phyloP scores from a whole-genome alignment of 1,139 yeast genomes.

The Taiozyma sp. region DNA sequence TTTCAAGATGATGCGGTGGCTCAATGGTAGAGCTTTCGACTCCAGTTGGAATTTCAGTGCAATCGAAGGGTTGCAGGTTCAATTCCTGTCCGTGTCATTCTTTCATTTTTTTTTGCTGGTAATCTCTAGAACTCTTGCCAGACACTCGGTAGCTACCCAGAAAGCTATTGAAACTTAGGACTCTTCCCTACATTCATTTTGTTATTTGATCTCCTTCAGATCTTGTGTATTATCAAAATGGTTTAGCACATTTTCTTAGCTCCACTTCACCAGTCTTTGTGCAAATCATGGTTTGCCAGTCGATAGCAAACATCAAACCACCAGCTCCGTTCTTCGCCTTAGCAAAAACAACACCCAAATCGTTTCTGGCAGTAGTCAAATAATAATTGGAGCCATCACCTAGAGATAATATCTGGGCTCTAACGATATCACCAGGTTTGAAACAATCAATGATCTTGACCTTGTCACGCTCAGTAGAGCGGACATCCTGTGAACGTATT shows the following conservation, averaged over 20 bases:
- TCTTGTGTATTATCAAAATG: slow-evolving; percentile 36
- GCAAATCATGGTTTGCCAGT: slow-evolving; percentile 94
- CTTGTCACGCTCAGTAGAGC: slow-evolving; percentile 87
- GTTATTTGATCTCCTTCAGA: too few species aligned
- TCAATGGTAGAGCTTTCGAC: slow-evolving; percentile 88
- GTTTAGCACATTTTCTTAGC: slow-evolving; percentile 88
- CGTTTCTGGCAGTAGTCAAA: slow-evolving; percentile 83
- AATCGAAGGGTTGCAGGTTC: slow-evolving; percentile 74
- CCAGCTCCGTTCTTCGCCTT: slow-evolving; percentile 66
- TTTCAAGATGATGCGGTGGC: slow-evolving; percentile 56
- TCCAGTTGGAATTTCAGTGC: slow-evolving; percentile 45
- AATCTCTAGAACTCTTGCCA: too few species aligned
- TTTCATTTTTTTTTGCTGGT: slow-evolving; percentile 18
- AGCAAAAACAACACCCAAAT: slow-evolving; percentile 91
- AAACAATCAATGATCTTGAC: slow-evolving; percentile 75
- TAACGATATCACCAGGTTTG: slow-evolving; percentile 87
- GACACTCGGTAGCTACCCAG: too few species aligned
- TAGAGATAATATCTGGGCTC: slow-evolving; percentile 74
- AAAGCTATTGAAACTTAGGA: too few species aligned
- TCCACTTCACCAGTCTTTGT: slow-evolving; percentile 70
- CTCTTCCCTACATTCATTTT: too few species aligned
- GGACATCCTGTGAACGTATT: slow-evolving; percentile 80
- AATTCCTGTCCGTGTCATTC: slow-evolving; percentile 68
- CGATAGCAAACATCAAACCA: slow-evolving; percentile 79
- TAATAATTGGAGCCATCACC: slow-evolving; percentile 95